Base-by-base conservation (phyloP, 2,329 filamentous ascomycete genomes). In the Monilinia polystroma region DNA sequence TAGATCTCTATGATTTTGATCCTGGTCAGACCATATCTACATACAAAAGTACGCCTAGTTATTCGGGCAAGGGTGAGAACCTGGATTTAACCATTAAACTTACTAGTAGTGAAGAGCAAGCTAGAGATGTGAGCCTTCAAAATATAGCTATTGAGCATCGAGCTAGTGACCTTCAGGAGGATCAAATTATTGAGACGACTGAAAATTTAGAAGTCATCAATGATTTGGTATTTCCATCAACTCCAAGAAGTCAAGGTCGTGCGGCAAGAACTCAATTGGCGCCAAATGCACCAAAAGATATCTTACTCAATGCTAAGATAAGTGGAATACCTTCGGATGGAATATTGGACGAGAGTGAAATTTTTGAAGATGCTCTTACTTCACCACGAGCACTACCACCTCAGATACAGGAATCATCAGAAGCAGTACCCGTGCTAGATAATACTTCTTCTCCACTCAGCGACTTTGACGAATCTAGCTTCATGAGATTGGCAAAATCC, bases 301-400 rank as follows among this genome's bases (percentile, higher is more conserved):
- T 66, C 26, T 84, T 81, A 71, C 78, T 83, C 51, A 83, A 86
- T 73, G 82, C 82, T 16, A 77, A 76, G 54, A 81, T 77, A 45
- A 84, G 80, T 65, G 82, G 81, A 10, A 68, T 72, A 18, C 77
- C 72, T 68, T 70, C 73, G 68, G 60, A 77, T 65, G 69, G 70
- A 66, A 11, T 66, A n/a, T 62, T 53, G 16, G 35, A 59, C 20
- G 56, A 60, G 5, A 67, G 68, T 43, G 70, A 69, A 18, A 72
- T 69, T 10, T 76, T 75, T 52, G 68, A 75, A 52, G 75, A 75
- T 60, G 71, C 70, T 26, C 51, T 72, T 18, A 72, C 73, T 18
- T 75, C 73, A 3, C 74, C 72, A 2, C 63, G 54, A 41, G 45
- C 58, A 8, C 56, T 68, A 12, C 18, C 18, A 62, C 32, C 45